Evolutionary conservation across 129 eudicot species (phyloP).

Genomic region (Helianthus annuus): HanXRQr2.0-SUNRISE NC_035433.2:66528157-66528656

Average conservation of each 20-base stretch:
- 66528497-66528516: constrained; percentile 35
- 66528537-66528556: constrained; percentile 36
- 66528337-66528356: constrained; percentile 45
- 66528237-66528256: constrained; percentile 34
- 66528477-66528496: constrained; percentile 21
- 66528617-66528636: constrained; percentile 24
- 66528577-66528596: constrained; percentile 3
- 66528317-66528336: constrained; percentile 45
- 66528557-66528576: constrained; percentile 16
- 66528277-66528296: constrained; percentile 48
- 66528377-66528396: constrained; percentile 37
- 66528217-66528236: constrained; percentile 46
- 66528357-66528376: constrained; percentile 40
- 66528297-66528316: constrained; percentile 51
- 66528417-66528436: constrained; percentile 50
- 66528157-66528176: constrained; percentile 66
- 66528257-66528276: constrained; percentile 40
- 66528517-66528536: constrained; percentile 34
- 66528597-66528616: background rate
- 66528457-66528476: constrained; percentile 37
- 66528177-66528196: constrained; percentile 43
- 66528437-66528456: constrained; percentile 48
- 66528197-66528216: constrained; percentile 39
- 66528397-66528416: constrained; percentile 36
- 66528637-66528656: constrained; percentile 19